Evolutionary conservation across 2,329 filamentous ascomycete species (phyloP), one percentile per base, ranked within the genome.

Genomic region (Stachybotrys chartarum): DNA sequence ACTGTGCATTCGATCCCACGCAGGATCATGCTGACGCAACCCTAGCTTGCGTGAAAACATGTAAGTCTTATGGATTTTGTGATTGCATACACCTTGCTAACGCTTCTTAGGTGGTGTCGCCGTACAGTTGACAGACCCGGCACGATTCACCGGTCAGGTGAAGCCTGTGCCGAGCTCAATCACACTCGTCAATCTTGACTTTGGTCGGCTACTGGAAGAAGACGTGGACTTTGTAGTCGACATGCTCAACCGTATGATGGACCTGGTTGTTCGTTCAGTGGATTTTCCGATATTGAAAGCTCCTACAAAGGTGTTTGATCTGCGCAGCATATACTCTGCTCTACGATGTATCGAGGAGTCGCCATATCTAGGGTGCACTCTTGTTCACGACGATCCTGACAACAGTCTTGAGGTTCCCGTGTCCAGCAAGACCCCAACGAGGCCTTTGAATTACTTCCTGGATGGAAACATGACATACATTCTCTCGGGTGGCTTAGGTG

Each of bases 401-500:
- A 47, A n/a, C 7, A 17, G 45, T 8, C 8, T 47, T n/a, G 45
- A 47, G 18, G 45, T 47, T n/a, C 16, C 18, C n/a, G 5, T 52
- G 58, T 7, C 18, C 54, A 10, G 32, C 56, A 3, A 53, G 58
- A 0, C 56, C 52, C 44, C 45, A 1, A 56, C 62, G 35, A 68
- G 61, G 45, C 52, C 62, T 1, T 64, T 75, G 6, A 47, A 56
- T 1, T 66, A 72, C 4, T 60, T 56, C 6, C 61, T 78, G 48
- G 70, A 71, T 3, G 54, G 60, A 1, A 64, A 72, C 7, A 72
- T 68, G 0, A 78, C 79, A 1, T 86, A 85, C 55, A 61, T 85
- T 3, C 66, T 86, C 4, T 73, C 75, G 5, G 83, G 83, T 16
- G 81, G 81, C 1, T 72, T 83, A 0, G 81, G 82, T 16, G 83